Evolutionary conservation across 2,329 filamentous ascomycete species (phyloP), one percentile per base, ranked within the genome.

Genomic region (Pseudogymnoascus sp.): DNA sequence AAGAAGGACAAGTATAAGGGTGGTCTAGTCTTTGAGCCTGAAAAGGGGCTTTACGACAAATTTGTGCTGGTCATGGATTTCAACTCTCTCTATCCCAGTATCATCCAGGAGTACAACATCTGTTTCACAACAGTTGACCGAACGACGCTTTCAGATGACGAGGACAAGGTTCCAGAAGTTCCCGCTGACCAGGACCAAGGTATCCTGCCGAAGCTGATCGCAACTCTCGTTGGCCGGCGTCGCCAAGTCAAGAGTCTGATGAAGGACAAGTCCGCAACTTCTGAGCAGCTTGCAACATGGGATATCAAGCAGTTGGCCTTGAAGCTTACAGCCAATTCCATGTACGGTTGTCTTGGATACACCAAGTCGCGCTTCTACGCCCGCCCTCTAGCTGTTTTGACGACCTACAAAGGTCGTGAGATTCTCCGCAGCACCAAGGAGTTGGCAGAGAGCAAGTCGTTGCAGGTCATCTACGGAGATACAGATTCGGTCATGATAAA

Each of bases 401-500:
- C 93, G 2, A 99, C 95, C 0, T 96, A 87, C 79, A 97, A 99
- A 76, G 95, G 95, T 64, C 91, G 95, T 79, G 95, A 99, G 79
- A 97, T 99, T 84, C 81, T 99, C 65, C 86, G 90, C 67, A 96
- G 91, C 74, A 99, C 95, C 64, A 99, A 97, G 76, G 93, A 96
- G 62, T 84, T 99, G 66, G 95, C 95, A 9, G 95, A 99, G 77
- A 90, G 86, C 71, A 93, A 90, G 69, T 88, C 92, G 65, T 83
- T 99, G 31, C 90, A 95, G 72, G 95, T 99, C 74, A 97, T 99
- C 67, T 99, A 99, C 71, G 95, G 95, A 79, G 95, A 99, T 77
- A 99, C 95, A 11, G 95, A 99, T 77, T 99, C 95, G 8, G 95
- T 99, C 77, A 99, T 99, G 95, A 97, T 99, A 80, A 99, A 99